These are phyloP conservation scores for Alternaria ethzedia DNA, from an alignment of 2,329 filamentous ascomycete genomes.

Conservation along the genomic window DNA sequence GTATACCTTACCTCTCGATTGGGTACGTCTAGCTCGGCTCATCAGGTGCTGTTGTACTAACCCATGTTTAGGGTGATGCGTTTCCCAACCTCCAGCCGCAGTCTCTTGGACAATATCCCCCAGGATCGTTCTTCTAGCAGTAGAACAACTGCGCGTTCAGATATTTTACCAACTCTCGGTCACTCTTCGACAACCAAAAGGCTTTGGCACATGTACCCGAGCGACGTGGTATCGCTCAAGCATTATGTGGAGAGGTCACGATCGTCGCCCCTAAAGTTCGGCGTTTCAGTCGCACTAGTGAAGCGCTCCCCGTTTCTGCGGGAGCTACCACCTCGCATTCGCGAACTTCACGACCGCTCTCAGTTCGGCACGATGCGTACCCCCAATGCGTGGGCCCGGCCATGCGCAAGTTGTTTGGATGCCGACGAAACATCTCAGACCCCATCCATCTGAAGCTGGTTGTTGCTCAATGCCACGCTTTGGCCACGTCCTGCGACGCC, in stretches of 20 bases:
- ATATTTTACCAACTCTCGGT: neutral
- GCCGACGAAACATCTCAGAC: neutral
- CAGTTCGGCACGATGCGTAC: neutral
- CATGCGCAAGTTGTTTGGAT: neutral
- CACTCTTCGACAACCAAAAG: neutral
- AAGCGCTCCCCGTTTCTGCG: slow-evolving; percentile 2
- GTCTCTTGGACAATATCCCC: slow-evolving; percentile 9
- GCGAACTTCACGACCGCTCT: neutral
- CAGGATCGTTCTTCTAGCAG: neutral
- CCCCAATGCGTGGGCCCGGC: neutral
- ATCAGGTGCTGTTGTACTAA: neutral
- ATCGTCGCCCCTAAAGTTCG: neutral
- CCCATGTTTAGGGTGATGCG: slow-evolving; percentile 14
- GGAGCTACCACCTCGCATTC: neutral
- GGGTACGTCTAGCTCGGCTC: slow-evolving; percentile 20
- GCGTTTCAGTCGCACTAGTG: neutral
- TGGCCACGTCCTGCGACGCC: neutral
- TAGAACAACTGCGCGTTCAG: neutral
- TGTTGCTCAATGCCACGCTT: neutral
- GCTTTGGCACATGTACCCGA: neutral
- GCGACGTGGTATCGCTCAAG: neutral
- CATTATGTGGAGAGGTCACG: neutral
- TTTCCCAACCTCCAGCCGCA: slow-evolving; percentile 15
- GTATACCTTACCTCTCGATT: slow-evolving; percentile 26
- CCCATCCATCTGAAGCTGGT: neutral